These are phyloP conservation scores for Ambrosia hybrid DNA, from an alignment of 140 eudicot species.

Conservation along the genomic window DNA sequence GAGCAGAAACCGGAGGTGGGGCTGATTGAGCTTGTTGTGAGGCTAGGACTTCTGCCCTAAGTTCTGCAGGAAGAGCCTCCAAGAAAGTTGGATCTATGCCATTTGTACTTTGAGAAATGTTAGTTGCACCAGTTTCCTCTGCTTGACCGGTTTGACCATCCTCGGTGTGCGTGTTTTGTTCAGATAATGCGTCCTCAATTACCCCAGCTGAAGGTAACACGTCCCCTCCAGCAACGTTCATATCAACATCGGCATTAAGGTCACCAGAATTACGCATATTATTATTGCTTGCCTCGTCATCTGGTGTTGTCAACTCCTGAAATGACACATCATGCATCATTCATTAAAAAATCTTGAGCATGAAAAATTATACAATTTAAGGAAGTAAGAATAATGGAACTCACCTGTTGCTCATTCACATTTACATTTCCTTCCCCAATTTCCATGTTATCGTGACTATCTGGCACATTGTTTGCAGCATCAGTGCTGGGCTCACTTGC, in stretches of 20 bases:
- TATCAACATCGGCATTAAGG: slow-evolving; percentile 52
- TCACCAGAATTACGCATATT: slow-evolving; percentile 42
- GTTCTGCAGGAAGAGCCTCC: slow-evolving; percentile 97
- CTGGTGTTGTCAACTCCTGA: slow-evolving; percentile 39
- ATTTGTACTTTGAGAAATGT: slow-evolving; percentile 53
- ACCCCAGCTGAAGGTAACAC: slow-evolving; percentile 37
- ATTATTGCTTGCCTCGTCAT: slow-evolving; percentile 42
- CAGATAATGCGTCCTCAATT: slow-evolving; percentile 52
- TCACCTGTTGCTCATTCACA: slow-evolving; percentile 38
- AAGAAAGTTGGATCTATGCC: slow-evolving; percentile 94
- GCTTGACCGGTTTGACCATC: slow-evolving; percentile 51
- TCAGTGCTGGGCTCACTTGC: slow-evolving; percentile 32
- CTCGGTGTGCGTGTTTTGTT: slow-evolving; percentile 36
- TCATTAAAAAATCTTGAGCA: slow-evolving; percentile 26
- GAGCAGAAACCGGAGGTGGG: slow-evolving; percentile 57
- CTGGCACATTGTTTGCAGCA: slow-evolving; percentile 19
- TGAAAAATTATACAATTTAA: background rate
- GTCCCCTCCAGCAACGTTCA: slow-evolving; percentile 46
- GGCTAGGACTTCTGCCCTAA: slow-evolving; percentile 91
- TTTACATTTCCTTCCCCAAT: slow-evolving; percentile 51
- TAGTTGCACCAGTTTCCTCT: slow-evolving; percentile 50
- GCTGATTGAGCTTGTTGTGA: slow-evolving; percentile 86
- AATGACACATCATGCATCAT: slow-evolving; percentile 28
- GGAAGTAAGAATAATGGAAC: slow-evolving; percentile 10
- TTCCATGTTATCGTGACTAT: slow-evolving; percentile 61